phyloP scores from a whole-genome alignment of 306 rosid species.

The Cotoneaster glaucophyllus region DNA sequence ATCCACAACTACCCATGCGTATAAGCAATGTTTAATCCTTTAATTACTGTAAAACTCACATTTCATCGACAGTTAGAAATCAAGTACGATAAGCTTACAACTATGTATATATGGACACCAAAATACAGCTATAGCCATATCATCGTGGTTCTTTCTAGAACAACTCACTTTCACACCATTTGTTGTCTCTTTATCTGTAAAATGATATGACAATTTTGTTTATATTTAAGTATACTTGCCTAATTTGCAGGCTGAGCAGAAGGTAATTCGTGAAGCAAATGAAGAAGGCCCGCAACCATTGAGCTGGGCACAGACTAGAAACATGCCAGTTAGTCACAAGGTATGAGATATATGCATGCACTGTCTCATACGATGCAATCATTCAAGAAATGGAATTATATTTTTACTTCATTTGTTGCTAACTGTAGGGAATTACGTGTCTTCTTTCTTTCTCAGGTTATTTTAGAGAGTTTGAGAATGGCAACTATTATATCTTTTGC shows the following conservation, averaged over 20 bases:
- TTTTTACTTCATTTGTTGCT: neutral
- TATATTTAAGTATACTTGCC: neutral
- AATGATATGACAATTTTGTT: neutral
- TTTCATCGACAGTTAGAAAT: neutral
- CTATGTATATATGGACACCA: neutral
- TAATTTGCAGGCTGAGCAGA: constrained; percentile 61
- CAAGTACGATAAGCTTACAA: neutral
- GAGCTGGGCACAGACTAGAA: constrained; percentile 72
- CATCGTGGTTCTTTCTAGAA: neutral
- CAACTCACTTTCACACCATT: neutral
- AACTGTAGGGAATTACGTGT: constrained; percentile 12
- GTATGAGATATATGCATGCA: constrained; percentile 25
- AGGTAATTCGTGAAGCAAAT: constrained; percentile 39
- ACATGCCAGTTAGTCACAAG: constrained; percentile 65
- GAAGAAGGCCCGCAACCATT: constrained; percentile 34
- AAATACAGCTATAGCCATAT: neutral
- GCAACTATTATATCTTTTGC: constrained; percentile 85
- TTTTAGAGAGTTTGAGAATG: constrained; percentile 82
- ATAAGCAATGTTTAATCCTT: no score
- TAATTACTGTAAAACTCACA: no score
- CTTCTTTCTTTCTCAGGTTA: constrained; percentile 43
- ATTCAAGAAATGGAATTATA: neutral
- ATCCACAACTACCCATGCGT: neutral
- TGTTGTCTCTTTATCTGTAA: neutral
- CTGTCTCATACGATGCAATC: neutral